A percentile compares a stretch with the other conserved stretches of the same genome.
These are phyloP conservation scores for Tuber brumale DNA, from an alignment of 495 filamentous ascomycete genomes.

Conservation along the genomic window DNA sequence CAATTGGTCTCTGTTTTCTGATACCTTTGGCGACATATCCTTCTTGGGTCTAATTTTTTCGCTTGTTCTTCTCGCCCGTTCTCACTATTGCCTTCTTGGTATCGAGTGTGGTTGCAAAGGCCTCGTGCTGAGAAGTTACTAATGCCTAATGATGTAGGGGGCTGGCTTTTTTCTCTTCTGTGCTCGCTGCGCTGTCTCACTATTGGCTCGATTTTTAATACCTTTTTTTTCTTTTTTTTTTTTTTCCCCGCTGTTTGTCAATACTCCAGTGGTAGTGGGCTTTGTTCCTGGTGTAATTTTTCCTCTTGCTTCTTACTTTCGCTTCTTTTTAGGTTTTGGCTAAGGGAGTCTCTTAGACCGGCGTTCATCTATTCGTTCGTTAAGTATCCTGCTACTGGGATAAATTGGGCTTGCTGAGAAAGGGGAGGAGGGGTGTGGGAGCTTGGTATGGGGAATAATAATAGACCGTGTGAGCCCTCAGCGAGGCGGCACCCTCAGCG, in stretches of 20 bases:
- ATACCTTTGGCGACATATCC: not conserved
- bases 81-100: not conserved
- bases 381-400: slow-evolving; percentile 15
- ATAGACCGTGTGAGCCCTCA: no score
- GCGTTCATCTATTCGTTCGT: slow-evolving; percentile 35
- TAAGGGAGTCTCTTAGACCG: slow-evolving; percentile 32
- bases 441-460: not conserved
- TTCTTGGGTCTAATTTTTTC: not conserved
- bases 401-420: slow-evolving; percentile 15
- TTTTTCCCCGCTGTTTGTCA: slow-evolving; percentile 19
- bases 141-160: slow-evolving; percentile 32
- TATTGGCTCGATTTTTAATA: slow-evolving; percentile 10
- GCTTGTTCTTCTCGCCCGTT: slow-evolving; percentile 2
- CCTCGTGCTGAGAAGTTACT: slow-evolving; percentile 3
- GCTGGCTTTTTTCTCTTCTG: slow-evolving; percentile 8
- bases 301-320: slow-evolving; percentile 32
- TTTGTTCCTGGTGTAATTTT: not conserved
- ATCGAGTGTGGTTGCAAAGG: not conserved
- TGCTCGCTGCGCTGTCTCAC: slow-evolving; percentile 2
- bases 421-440: not conserved
- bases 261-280: not conserved
- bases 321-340: slow-evolving; percentile 27
- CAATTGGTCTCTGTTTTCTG: not conserved
- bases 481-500: no score
- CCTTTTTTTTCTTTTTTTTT: slow-evolving; percentile 25